Base-by-base conservation (phyloP, 768 basidiomycete species). In the Postia placenta region DNA sequence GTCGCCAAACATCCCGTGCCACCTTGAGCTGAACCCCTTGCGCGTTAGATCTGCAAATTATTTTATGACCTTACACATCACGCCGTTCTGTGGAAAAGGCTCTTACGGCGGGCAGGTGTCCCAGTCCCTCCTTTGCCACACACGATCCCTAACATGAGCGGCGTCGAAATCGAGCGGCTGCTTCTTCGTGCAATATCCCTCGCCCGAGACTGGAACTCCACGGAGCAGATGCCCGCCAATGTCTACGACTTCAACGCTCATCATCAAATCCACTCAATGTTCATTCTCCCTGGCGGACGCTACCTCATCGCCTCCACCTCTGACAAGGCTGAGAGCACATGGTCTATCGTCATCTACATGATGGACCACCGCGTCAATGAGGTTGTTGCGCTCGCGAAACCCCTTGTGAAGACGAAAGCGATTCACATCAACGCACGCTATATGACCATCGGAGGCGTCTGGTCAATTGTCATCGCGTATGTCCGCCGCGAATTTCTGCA, bases 51-150 rank as follows among this genome's bases (percentile, higher is more conserved):
- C 25, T 78, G 73, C 68, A 80, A 73, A 55, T 59, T 73, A 3
- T 80, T 80, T 56, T 84, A 76, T 56, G 62, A 79, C 25, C 69
- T 87, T 50, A 84, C 83, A 0, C 81, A 85, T 49, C 78, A 85
- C 54, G 76, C 83, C 15, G 65, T 78, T 40, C 79, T 86, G 35
- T 87, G 85, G 85, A 83, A 81, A 61, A 75, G 76, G 15, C 78
- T 83, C 51, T 66, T 87, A 50, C 62, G 67, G 33, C 61, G 66
- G n/a, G 68, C 83, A 52, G 69, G 70, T 20, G 67, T 81, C n/a
- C 80, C 78, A 7, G 64, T 82, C 15, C 76, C 83, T 4, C 80
- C 80, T 3, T 64, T 83, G 4, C 80, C 82, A 1, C 77, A 79
- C 56, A 64, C 64, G 0, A 51, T 63, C 14, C 52, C 39, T 5